phyloP scores from a whole-genome alignment of 371 early-diverging fungal species.

The Mortierella sp. region DNA sequence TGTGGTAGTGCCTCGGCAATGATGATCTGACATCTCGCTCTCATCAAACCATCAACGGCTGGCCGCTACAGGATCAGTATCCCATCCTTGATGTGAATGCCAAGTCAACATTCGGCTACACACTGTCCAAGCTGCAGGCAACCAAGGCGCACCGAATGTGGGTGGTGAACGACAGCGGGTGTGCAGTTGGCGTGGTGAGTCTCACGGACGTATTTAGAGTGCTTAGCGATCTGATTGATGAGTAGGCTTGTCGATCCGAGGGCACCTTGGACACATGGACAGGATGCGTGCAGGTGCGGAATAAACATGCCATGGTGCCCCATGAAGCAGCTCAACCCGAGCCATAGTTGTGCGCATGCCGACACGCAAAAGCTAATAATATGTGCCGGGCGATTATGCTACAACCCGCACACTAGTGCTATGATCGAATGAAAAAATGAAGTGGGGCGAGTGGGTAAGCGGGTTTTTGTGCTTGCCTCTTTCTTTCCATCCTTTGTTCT shows the following conservation, averaged over 20 bases:
- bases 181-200: conserved; percentile 74
- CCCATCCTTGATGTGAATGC: conserved; percentile 84
- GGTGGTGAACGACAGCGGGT: conserved; percentile 71
- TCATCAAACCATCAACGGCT: not conserved
- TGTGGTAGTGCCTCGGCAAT: not conserved
- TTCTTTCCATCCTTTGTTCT: not conserved
- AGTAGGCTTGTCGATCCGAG: no score
- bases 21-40: no score
- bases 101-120: conserved; percentile 73
- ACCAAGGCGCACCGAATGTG: conserved; percentile 87
- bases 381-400: no score
- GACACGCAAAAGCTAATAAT: no score
- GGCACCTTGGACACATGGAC: no score
- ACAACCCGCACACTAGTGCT: no score
- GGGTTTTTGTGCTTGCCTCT: not conserved
- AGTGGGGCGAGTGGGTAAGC: no score
- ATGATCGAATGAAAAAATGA: no score
- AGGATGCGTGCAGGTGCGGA: no score
- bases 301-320: no score
- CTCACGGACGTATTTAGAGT: conserved; percentile 78
- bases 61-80: conserved; percentile 63
- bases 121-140: conserved; percentile 81
- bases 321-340: no score
- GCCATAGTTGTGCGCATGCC: no score
- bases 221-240: conserved; percentile 50